Percentiles rank a stretch among this genome's conserved stretches.
phyloP scores from a whole-genome alignment of 1,284 basidiomycete species.

The Cutaneotrichosporon sp. region DNA sequence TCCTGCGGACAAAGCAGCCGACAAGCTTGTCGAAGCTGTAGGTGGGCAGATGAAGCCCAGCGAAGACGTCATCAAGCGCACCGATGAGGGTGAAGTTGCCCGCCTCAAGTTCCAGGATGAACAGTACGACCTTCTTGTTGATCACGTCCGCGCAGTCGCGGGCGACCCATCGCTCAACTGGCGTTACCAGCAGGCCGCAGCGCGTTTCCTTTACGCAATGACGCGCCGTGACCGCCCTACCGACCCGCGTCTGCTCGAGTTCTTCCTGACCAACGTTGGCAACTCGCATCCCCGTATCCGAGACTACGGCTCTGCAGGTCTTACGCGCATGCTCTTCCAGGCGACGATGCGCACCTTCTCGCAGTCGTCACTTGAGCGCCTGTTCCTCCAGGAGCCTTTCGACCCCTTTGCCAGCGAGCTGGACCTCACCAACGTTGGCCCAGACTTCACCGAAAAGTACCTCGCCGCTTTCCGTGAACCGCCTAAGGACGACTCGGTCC shows the following conservation, averaged over 20 bases:
- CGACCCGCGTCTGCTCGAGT: slow-evolving; percentile 60
- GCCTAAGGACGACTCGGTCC: slow-evolving; percentile 35
- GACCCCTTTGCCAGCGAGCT: slow-evolving; percentile 66
- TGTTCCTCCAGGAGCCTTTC: slow-evolving; percentile 72
- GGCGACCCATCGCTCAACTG: slow-evolving; percentile 59
- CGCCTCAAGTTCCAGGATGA: slow-evolving; percentile 41
- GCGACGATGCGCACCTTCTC: slow-evolving; percentile 82
- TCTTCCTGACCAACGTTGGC: slow-evolving; percentile 63
- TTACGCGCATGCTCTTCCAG: slow-evolving; percentile 68
- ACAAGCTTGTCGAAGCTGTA: slow-evolving; percentile 25
- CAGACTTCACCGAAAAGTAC: slow-evolving; percentile 56
- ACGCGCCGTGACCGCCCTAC: slow-evolving; percentile 69
- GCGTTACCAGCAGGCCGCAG: slow-evolving; percentile 78
- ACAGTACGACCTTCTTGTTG: slow-evolving; percentile 47
- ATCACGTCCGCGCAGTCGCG: slow-evolving; percentile 64
- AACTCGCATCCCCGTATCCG: slow-evolving; percentile 81
- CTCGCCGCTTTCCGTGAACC: slow-evolving; percentile 50
- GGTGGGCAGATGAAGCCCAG: slow-evolving; percentile 20
- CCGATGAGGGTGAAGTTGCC: slow-evolving; percentile 33
- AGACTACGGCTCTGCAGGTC: slow-evolving; percentile 62
- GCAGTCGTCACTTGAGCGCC: slow-evolving; percentile 55
- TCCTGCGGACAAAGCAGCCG: slow-evolving; percentile 28
- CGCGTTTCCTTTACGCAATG: slow-evolving; percentile 65
- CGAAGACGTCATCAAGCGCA: slow-evolving; percentile 31
- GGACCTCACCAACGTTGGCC: slow-evolving; percentile 44